Evolutionary conservation across 495 filamentous ascomycete genomes (phyloP).

Genomic region (Tricharina praecox): DNA sequence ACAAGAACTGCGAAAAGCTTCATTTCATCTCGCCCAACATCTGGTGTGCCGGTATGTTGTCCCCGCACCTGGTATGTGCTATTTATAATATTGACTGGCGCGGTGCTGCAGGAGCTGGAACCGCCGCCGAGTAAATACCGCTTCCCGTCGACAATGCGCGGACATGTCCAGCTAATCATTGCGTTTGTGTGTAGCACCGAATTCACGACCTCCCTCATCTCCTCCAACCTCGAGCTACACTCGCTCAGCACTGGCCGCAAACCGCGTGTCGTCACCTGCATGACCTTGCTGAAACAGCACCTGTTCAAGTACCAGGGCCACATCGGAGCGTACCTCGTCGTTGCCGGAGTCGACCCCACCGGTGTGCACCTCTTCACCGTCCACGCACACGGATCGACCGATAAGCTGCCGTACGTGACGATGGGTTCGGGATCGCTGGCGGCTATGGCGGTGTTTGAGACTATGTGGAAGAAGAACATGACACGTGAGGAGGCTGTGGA

Average conservation of each 20-base stretch:
- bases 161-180: too few species aligned
- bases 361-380: conserved; percentile 95
- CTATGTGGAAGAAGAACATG: conserved; percentile 71
- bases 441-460: conserved; percentile 97
- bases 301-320: conserved; percentile 96
- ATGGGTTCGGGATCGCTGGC: conserved; percentile 95
- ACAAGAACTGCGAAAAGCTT: conserved; percentile 99
- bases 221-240: conserved; percentile 94
- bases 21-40: conserved; percentile 98
- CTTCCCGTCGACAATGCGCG: too few species aligned
- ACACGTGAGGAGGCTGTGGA: conserved; percentile 65
- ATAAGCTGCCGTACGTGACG: conserved; percentile 98
- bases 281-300: conserved; percentile 99
- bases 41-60: conserved; percentile 70
- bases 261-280: conserved; percentile 93
- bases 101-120: conserved; percentile 50
- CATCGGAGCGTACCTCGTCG: conserved; percentile 95
- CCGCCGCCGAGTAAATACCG: conserved; percentile 97
- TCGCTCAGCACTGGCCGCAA: conserved; percentile 86
- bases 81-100: too few species aligned
- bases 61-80: too few species aligned
- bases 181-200: conserved; percentile 68
- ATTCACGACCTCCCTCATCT: conserved; percentile 97
- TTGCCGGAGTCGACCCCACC: conserved; percentile 93
- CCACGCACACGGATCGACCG: conserved; percentile 93